Base-by-base conservation (phyloP, 345 rosid genomes). In the Salix dunnii region DNA sequence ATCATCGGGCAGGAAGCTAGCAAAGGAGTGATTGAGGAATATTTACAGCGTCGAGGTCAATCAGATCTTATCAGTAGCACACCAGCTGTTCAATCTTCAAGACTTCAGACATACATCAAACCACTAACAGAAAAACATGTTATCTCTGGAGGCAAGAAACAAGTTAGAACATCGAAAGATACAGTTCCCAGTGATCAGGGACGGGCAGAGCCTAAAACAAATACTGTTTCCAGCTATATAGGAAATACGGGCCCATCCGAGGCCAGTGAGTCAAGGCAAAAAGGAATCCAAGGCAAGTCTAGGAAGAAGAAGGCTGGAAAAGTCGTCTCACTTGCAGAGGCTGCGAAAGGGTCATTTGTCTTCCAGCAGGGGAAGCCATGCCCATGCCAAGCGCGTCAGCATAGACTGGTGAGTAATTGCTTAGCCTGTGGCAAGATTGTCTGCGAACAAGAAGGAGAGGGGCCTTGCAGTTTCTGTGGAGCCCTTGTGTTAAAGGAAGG, bases 401-500 rank as follows among this genome's bases (percentile, higher is more conserved):
- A 96, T 81, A 83, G 73, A 67, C 76, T 93, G 84, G 86, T 96
- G 65, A 89, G 97, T 92, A 96, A 96, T 86, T 96, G 99, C 78
- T 86, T 96, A 79, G 93, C 98, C 6, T 96, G 99, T 83, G 99
- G 99, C 69, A 96, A 93, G 86, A 91, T 96, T 62, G 96, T 93
- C 63, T 96, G 98, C 43, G 98, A 96, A 80, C 99, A 96, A 86
- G 96, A 93, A 82, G 98, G 99, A 66, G 95, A 96, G 84, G 98
- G 99, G 70, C 97, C 94, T 58, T 95, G 98, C 81, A 85, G 78
- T 72, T 93, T 91, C 71, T 96, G 97, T 3, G 94, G 98, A 75
- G 91, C 96, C 30, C 96, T 94, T 72, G 98, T 92, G 73, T 80
- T 94, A 27, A 94, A 82, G 86, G 97, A 94, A 82, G 92, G 94